These are phyloP conservation scores for Lentinula sp. DNA, from an alignment of 768 basidiomycete species.

Conservation along the genomic window DNA sequence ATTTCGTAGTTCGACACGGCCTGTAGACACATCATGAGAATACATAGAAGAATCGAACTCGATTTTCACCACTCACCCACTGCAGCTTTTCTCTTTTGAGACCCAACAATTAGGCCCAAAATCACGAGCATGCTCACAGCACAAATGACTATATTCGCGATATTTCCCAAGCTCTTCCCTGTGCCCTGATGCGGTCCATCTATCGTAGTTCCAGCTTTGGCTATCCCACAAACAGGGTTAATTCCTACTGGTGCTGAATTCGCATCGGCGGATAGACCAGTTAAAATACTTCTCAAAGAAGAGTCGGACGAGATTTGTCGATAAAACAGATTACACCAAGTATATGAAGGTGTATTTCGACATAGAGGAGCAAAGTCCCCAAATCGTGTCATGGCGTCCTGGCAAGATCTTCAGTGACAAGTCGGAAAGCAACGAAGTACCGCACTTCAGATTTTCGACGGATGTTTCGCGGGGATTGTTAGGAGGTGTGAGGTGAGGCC, in stretches of 20 bases:
- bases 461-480: not conserved
- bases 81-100: conserved; percentile 73
- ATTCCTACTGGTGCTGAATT: conserved; percentile 72
- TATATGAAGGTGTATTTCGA: conserved; percentile 65
- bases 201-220: conserved; percentile 47
- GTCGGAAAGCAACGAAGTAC: not conserved
- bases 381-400: conserved; percentile 43
- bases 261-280: conserved; percentile 36
- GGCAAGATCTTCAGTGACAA: not conserved
- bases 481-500: no score
- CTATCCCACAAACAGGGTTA: conserved; percentile 76
- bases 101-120: conserved; percentile 48
- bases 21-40: conserved; percentile 22
- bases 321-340: conserved; percentile 95
- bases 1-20: conserved; percentile 63
- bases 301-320: conserved; percentile 39
- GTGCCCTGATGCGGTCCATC: conserved; percentile 18
- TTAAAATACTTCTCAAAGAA: conserved; percentile 25
- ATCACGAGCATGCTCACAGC: conserved; percentile 63
- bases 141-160: conserved; percentile 82
- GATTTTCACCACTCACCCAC: conserved; percentile 54
- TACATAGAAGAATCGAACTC: not conserved
- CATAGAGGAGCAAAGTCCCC: conserved; percentile 73
- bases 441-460: not conserved
- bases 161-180: conserved; percentile 51